A percentile compares a stretch with the other conserved stretches of the same genome.
Evolutionary conservation across 2,329 filamentous ascomycete species (phyloP).

Genomic region (Stachybotrys chartarum): DNA sequence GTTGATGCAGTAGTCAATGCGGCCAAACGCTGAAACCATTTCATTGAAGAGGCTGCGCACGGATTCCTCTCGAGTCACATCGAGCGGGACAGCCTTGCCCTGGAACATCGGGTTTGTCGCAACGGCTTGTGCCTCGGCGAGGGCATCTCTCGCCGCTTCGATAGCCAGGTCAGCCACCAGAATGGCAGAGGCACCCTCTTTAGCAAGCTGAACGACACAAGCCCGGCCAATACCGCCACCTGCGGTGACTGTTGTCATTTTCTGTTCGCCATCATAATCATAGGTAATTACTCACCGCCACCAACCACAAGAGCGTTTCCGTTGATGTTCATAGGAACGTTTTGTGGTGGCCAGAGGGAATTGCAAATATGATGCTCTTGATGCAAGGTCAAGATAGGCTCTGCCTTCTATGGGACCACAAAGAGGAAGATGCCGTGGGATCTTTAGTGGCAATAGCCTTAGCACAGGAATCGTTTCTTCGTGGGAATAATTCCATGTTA

Average conservation of each 20-base stretch:
- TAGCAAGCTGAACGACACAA: not conserved
- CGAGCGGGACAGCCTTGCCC: not conserved
- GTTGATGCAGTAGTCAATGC: conserved; percentile 12
- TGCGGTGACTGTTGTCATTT: not conserved
- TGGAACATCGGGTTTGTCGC: not conserved
- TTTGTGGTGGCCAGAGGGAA: no score
- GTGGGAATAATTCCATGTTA: no score
- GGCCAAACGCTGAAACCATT: not conserved
- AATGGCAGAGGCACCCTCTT: not conserved
- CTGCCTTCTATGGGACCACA: no score
- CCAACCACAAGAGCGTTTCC: no score
- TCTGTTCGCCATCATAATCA: no score
- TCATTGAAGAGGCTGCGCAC: not conserved
- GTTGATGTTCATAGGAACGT: no score
- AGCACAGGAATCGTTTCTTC: no score
- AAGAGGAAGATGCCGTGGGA: no score
- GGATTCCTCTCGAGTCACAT: not conserved
- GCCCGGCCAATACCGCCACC: not conserved
- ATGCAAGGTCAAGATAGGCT: no score
- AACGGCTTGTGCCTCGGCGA: not conserved
- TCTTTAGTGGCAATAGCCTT: no score
- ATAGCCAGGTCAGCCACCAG: not conserved
- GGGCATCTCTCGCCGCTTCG: not conserved
- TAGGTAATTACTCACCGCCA: no score
- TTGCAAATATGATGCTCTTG: no score